Percentiles rank a stretch among this genome's conserved stretches.
These are phyloP conservation scores for Funneliformis mosseae DNA, from an alignment of 192 early-diverging fungal genomes.

Conservation along the genomic window DNA sequence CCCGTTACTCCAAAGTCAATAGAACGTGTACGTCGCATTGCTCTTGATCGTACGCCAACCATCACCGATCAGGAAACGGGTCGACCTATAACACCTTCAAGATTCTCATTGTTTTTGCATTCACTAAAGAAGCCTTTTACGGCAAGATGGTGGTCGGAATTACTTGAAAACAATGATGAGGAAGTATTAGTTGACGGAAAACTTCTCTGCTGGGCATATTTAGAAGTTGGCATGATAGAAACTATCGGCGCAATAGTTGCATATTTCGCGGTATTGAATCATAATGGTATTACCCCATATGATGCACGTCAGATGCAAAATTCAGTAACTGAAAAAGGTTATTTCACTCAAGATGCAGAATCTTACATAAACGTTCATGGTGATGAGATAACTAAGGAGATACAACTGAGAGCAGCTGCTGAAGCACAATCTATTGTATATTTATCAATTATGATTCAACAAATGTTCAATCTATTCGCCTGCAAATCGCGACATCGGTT, in stretches of 20 bases:
- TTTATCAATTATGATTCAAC: slow-evolving; percentile 79
- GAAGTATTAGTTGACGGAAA: slow-evolving; percentile 87
- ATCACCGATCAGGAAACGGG: slow-evolving; percentile 56
- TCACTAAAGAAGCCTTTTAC: slow-evolving; percentile 54
- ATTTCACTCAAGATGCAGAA: slow-evolving; percentile 53
- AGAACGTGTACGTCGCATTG: slow-evolving; percentile 62
- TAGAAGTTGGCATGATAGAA: slow-evolving; percentile 85
- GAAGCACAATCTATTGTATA: slow-evolving; percentile 82
- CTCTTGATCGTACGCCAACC: slow-evolving; percentile 51
- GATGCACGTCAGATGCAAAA: slow-evolving; percentile 62
- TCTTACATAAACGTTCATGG: slow-evolving; percentile 44
- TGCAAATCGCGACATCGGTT: slow-evolving; percentile 79
- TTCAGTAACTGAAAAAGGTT: slow-evolving; percentile 37
- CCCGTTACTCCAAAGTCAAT: slow-evolving; percentile 82
- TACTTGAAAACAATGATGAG: slow-evolving; percentile 71
- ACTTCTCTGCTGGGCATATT: slow-evolving; percentile 80
- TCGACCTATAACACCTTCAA: slow-evolving; percentile 43
- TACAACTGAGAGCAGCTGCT: slow-evolving; percentile 68
- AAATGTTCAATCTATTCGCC: slow-evolving; percentile 94
- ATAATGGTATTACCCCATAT: slow-evolving; percentile 64
- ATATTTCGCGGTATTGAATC: slow-evolving; percentile 80
- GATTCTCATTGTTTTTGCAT: slow-evolving; percentile 33
- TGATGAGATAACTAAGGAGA: slow-evolving; percentile 44
- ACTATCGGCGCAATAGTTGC: slow-evolving; percentile 66
- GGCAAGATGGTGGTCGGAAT: slow-evolving; percentile 61